Evolutionary conservation across 129 eudicot genomes (phyloP).

Genomic region (Heracleum sosnowskyi): DNA sequence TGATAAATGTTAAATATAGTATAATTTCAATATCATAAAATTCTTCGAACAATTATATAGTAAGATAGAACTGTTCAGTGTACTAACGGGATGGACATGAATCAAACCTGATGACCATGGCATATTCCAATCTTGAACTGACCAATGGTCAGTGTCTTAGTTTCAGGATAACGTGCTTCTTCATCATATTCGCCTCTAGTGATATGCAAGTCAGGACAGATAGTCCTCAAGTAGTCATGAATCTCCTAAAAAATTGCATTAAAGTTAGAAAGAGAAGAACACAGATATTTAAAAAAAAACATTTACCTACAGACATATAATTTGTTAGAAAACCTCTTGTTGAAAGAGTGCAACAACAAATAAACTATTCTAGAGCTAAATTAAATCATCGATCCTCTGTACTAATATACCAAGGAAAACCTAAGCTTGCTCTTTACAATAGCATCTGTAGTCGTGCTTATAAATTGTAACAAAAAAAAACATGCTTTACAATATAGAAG

Average conservation of each 20-base stretch:
- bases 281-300: too few relatives aligned
- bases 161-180: constrained; percentile 85
- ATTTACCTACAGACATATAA: not conserved
- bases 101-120: constrained; percentile 95
- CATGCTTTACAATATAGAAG: not conserved
- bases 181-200: constrained; percentile 98
- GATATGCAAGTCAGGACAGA: constrained; percentile 90
- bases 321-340: not conserved
- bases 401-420: not conserved
- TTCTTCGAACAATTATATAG: not conserved
- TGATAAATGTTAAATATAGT: not conserved
- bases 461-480: not conserved
- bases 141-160: constrained; percentile 86
- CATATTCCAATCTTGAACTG: constrained; percentile 95
- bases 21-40: not conserved
- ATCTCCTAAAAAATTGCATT: constrained; percentile 49
- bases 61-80: not conserved
- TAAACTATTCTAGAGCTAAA: not conserved
- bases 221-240: constrained; percentile 86
- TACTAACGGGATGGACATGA: not conserved
- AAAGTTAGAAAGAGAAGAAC: not conserved
- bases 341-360: not conserved
- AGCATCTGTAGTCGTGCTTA: not conserved
- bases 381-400: not conserved
- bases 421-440: not conserved